Conservation (phyloP, 441 rosid genomes). For the Arabidopsis lyrata region DNA sequence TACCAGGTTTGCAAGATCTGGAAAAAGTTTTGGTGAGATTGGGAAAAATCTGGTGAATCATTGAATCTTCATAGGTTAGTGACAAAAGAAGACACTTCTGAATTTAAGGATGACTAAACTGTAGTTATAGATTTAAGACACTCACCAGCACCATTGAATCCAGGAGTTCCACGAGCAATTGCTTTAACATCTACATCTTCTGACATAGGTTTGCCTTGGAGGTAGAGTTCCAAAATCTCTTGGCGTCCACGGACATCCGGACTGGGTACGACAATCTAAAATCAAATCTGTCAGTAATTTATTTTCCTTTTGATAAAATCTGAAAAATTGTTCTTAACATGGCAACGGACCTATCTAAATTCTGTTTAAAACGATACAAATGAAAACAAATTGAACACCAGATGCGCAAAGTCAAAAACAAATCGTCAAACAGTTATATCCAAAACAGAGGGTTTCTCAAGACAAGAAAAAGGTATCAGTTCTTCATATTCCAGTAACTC, state of each 20-base stretch:
- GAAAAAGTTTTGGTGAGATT: slow-evolving; percentile 19
- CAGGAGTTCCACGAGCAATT: slow-evolving; percentile 98
- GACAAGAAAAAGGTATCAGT: neutral
- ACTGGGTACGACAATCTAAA: slow-evolving; percentile 91
- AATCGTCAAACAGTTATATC: slow-evolving; percentile 1
- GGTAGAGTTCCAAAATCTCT: slow-evolving; percentile 95
- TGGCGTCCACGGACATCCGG: slow-evolving; percentile 94
- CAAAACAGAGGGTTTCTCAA: slow-evolving; percentile 6
- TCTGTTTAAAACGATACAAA: slow-evolving; percentile 16
- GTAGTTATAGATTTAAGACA: slow-evolving; percentile 30
- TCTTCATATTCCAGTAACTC: slow-evolving; percentile 9
- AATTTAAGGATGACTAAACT: slow-evolving; percentile 9
- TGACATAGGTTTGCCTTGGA: slow-evolving; percentile 90
- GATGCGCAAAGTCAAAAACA: neutral
- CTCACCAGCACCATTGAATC: slow-evolving; percentile 97
- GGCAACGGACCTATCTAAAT: slow-evolving; percentile 4
- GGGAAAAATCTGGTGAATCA: slow-evolving; percentile 16
- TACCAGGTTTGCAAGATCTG: slow-evolving; percentile 97
- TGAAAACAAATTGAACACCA: slow-evolving; percentile 17
- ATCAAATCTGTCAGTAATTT: slow-evolving; percentile 43
- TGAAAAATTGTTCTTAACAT: neutral
- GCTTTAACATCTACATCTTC: slow-evolving; percentile 90
- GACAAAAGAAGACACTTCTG: slow-evolving; percentile 18
- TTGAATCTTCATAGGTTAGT: slow-evolving; percentile 23
- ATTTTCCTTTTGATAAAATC: slow-evolving; percentile 5